Base-by-base conservation (phyloP, 495 filamentous ascomycete genomes). In the Penicillium argentinense region DNA sequence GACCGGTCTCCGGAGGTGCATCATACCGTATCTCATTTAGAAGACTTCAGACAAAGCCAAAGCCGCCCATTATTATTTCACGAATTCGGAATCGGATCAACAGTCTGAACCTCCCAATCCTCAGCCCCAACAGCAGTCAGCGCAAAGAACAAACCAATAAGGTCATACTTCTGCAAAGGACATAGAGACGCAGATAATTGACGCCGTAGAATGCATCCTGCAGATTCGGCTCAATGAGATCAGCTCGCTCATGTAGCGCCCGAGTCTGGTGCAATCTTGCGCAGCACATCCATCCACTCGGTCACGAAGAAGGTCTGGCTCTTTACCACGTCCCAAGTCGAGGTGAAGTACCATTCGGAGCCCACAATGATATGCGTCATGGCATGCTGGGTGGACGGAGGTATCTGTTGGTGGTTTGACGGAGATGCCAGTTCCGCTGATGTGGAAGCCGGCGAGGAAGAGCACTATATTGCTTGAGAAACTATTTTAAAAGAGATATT, bases 141-240 rank as follows among this genome's bases (percentile, higher is more conserved):
- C 17, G 43, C 43, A 38, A 38, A 46, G 32, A 46, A 46, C 6
- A 46, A 22, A 28, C 32, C 33, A 1, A 22, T 46, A 11, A 32
- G 32, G 11, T 46, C 43, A 18, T 46, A 28, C 22, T 46, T 39
- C 32, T 38, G 32, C 32, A 37, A 9, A 46, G 32, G n/a, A 32
- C 33, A 9, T 47, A 51, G 36, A 81, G 59, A 13, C 66, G 49
- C 3, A 44, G 53, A 56, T 82, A 82, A 13, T 78, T 61, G 18
- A 14, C 39, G 0, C 79, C 81, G 34, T 71, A 86, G 58, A 81
- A 86, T 0, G 71, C 74, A 39, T 70, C 62, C 21, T 79, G 75
- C 57, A 72, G 83, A 33, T 81, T 59, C 0, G 80, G 80, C 56
- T 83, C 77, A 41, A 74, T 64, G 5, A 74, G 53, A 51, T 84